Conservation (phyloP, 116 monocot species). For the Posidonia oceanica region DNA sequence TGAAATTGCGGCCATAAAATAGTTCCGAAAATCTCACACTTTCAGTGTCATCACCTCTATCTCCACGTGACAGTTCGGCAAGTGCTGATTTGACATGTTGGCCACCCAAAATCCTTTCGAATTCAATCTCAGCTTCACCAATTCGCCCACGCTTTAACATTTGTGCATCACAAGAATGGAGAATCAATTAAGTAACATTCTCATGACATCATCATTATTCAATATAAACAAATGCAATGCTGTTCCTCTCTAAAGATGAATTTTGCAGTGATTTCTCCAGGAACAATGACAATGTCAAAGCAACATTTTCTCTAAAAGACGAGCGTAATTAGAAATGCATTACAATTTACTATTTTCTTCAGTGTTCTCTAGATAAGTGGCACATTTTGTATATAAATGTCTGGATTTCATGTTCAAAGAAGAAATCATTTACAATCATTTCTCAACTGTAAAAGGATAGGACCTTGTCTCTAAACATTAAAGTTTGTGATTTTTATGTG, state of each 20-base stretch:
- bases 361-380: background rate
- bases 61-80: constrained; percentile 57
- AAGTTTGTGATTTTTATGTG: too few relatives aligned
- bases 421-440: too few relatives aligned
- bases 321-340: background rate
- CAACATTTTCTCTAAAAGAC: background rate
- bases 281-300: background rate
- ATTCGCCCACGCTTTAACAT: constrained; percentile 62
- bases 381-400: too few relatives aligned
- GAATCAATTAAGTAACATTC: background rate
- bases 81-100: constrained; percentile 70
- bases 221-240: background rate
- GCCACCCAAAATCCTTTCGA: constrained; percentile 74
- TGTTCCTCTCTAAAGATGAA: too few relatives aligned
- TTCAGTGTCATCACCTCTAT: constrained; percentile 75
- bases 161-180: background rate
- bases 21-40: constrained; percentile 68
- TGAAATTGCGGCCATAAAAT: constrained; percentile 61
- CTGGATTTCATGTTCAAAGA: too few relatives aligned
- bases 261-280: background rate
- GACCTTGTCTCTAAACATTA: too few relatives aligned
- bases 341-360: background rate
- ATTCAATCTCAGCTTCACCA: constrained; percentile 75
- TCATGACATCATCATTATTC: background rate
- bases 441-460: too few relatives aligned